phyloP scores from a whole-genome alignment of 2,329 filamentous ascomycete genomes.

The Sporothrix variecibatus region DNA sequence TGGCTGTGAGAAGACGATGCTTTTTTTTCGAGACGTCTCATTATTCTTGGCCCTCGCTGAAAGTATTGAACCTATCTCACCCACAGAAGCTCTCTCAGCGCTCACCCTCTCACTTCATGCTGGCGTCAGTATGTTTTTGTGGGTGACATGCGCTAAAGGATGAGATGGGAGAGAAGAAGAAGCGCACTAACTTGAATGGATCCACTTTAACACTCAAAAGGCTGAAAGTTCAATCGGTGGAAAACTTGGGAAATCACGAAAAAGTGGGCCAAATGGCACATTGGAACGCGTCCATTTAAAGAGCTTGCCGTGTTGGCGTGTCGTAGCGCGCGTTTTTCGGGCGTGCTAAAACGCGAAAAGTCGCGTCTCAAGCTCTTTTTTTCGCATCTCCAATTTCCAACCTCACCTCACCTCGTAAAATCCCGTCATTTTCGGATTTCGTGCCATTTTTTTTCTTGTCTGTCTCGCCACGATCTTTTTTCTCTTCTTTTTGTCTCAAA shows the following conservation, averaged over 20 bases:
- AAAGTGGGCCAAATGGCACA: not conserved
- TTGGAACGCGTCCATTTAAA: not conserved
- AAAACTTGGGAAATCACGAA: not conserved
- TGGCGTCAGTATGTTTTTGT: not conserved
- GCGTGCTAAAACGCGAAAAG: constrained; percentile 23
- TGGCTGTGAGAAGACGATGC: not conserved
- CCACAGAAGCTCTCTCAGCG: not conserved
- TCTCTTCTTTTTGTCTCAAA: not conserved
- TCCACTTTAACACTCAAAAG: not conserved
- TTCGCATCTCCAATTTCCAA: not conserved
- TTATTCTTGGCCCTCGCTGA: not conserved
- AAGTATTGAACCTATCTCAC: too few species aligned
- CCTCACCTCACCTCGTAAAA: not conserved
- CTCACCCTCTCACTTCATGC: not conserved
- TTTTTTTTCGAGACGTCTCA: not conserved
- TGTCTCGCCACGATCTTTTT: not conserved
- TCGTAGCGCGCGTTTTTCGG: not conserved
- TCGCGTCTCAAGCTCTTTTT: constrained; percentile 8
- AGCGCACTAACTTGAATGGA: not conserved
- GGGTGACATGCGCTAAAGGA: not conserved
- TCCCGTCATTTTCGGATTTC: not conserved
- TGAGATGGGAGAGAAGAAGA: not conserved
- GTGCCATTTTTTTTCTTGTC: not conserved
- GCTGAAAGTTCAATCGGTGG: not conserved
- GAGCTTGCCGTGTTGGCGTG: constrained; percentile 2